Percentiles rank a stretch among this genome's conserved stretches.
Evolutionary conservation across 225 moss, liverwort and hornwort genomes (phyloP).

Genomic region (Polytrichum formosum): DNA sequence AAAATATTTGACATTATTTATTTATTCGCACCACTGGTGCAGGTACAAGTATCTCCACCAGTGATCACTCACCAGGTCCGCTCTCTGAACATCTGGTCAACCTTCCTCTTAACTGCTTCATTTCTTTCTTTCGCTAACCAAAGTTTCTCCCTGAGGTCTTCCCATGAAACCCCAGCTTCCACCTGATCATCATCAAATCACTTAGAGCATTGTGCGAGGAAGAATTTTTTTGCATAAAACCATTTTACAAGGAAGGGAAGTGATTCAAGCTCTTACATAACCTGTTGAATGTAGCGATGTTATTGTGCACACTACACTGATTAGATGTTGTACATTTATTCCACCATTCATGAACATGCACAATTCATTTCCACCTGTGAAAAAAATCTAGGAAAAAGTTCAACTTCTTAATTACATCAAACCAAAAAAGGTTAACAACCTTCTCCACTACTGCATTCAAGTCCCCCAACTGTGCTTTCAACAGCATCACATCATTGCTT

Average conservation of each 20-base stretch:
- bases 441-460: constrained; percentile 62
- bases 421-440: constrained; percentile 17
- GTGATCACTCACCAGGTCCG: constrained; percentile 23
- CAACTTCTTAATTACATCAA: too few relatives aligned
- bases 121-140: constrained; percentile 32
- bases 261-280: neutral
- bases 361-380: too few relatives aligned
- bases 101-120: constrained; percentile 22
- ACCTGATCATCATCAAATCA: constrained; percentile 34
- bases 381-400: too few relatives aligned
- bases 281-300: too few relatives aligned
- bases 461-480: constrained; percentile 55
- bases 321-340: too few relatives aligned
- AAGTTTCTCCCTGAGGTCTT: constrained; percentile 40
- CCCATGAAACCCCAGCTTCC: constrained; percentile 40
- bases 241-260: neutral
- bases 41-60: too few relatives aligned
- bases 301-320: too few relatives aligned
- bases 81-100: constrained; percentile 35
- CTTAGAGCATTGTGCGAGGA: too few relatives aligned
- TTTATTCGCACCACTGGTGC: too few relatives aligned
- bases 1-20: too few relatives aligned
- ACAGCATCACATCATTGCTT: constrained; percentile 38
- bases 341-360: too few relatives aligned
- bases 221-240: too few relatives aligned